Base-by-base conservation (phyloP, 352 stramenopile species). In the Thalassiosira mediterranea region DNA sequence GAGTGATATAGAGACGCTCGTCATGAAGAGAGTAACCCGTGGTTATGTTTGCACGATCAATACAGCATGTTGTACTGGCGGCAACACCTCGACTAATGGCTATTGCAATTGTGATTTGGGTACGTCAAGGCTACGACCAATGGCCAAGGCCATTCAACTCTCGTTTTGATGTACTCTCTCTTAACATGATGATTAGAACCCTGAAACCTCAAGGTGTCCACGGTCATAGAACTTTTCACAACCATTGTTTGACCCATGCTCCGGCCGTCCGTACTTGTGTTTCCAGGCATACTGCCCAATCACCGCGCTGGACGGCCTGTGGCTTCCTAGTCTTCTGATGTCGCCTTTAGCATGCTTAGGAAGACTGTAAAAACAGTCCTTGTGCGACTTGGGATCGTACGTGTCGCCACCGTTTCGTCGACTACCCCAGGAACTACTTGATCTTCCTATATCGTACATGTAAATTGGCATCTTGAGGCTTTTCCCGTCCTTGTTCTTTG, bases 361-460 rank as follows among this genome's bases (percentile, higher is more conserved):
- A 26, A 84, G 52, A 26, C 69, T 83, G 77, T 87, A 88, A 60
- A 86, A 88, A 40, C 54, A 65, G 64, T 88, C 81, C 21, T 60
- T 32, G 23, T 47, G 56, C 11, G 37, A 54, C 5, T 85, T 68
- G 15, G 81, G 77, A 25, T 86, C 72, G 67, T 79, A 86, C 4
- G 52, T 21, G 4, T 21, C 60, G 11, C 34, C 59, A 3, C 26
- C 46, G 23, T 64, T 71, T 34, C 78, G 58, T 38, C 46, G 54
- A 46, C 42, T n/a, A n/a, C n/a, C n/a, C n/a, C n/a, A 49, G 42
- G 60, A 67, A 28, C 64, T 32, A 26, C 15, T 67, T 4, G 59
- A 69, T 32, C 70, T 67, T 44, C 84, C 84, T 51, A 89, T 81
- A 59, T 90, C 84, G 60, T 88, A 89, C 21, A 89, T 74, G 29